Base-by-base conservation (phyloP, 495 filamentous ascomycete species). In the Trichoderma reesei region DNA sequence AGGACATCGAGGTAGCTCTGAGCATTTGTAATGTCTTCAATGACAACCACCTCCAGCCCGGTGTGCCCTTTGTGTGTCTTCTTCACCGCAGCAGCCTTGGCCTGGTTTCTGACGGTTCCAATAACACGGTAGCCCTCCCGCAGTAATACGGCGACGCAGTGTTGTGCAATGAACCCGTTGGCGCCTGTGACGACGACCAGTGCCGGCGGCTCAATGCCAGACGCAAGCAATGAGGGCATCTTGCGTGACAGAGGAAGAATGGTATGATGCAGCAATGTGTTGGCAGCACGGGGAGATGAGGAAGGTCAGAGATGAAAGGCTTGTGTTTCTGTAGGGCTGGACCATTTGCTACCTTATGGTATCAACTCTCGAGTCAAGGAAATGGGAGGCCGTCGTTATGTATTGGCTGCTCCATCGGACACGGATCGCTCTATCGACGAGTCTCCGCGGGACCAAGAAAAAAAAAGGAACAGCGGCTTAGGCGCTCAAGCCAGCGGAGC, bases 51-150 rank as follows among this genome's bases (percentile, higher is more conserved):
- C 2, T 83, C 84, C 66, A 95, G 90, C n/a, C n/a, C 6, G 5
- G 61, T n/a, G 59, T 91, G 76, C 18, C 94, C 85, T 64, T 80
- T 85, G 63, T 88, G 70, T 2, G 41, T 33, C 10, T 18, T 36
- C 16, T 4, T 20, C 54, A 71, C 65, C 65, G 67, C 66, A 4
- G 44, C 16, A 62, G 56, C 65, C 37, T 64, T 71, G n/a, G 41
- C n/a, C 11, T 42, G 59, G 59, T 62, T 56, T 10, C 71, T 69
- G 48, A 72, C 71, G 16, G 69, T 71, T 11, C 67, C 69, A 4
- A 69, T 59, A 31, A 71, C 71, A 2, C 64, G 56, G n/a, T 69
- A 72, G 4, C 71, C 71, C 0, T 59, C 60, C 0, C 62, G 61
- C 14, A 72, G 68, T 6, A 72, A 61, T 5, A 61, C 51, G 34